phyloP scores from a whole-genome alignment of 164 flowering plant genomes.

The Buxus sempervirens region DNA sequence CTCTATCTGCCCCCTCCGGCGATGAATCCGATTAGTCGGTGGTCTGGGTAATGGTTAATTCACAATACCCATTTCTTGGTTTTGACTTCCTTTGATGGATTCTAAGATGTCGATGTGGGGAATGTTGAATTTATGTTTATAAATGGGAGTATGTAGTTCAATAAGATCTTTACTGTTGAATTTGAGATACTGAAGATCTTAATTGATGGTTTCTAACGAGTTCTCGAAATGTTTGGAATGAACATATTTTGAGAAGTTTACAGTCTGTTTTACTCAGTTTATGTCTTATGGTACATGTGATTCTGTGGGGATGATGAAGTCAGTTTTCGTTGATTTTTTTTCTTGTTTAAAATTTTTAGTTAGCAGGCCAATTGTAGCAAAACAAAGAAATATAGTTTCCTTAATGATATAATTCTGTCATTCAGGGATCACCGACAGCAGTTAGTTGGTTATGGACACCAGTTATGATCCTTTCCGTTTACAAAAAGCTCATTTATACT shows the following conservation, averaged over 20 bases:
- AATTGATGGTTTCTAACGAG: not conserved
- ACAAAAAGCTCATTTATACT: too few species aligned
- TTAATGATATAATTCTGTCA: too few species aligned
- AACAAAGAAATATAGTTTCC: too few species aligned
- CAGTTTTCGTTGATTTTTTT: too few species aligned
- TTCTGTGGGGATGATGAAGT: too few species aligned
- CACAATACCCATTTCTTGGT: constrained; percentile 8
- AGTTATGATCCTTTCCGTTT: too few species aligned
- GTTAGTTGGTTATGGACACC: too few species aligned
- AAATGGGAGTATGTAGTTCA: not conserved
- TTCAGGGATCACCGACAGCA: too few species aligned
- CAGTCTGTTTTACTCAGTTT: not conserved
- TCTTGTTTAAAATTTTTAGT: too few species aligned
- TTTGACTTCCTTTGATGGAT: constrained; percentile 5
- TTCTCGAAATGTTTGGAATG: not conserved
- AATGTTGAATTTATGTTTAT: not conserved
- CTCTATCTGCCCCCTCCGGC: constrained; percentile 17
- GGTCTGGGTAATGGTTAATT: constrained; percentile 2
- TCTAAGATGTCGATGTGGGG: not conserved
- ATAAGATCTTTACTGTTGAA: not conserved
- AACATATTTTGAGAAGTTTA: not conserved
- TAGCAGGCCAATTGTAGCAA: too few species aligned
- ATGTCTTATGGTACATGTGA: not conserved
- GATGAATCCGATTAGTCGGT: constrained; percentile 21
- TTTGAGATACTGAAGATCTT: not conserved